Percentiles rank a stretch among this genome's conserved stretches.
Conservation (phyloP, 2,329 filamentous ascomycete genomes). For the Sclerotinia glacialis region DNA sequence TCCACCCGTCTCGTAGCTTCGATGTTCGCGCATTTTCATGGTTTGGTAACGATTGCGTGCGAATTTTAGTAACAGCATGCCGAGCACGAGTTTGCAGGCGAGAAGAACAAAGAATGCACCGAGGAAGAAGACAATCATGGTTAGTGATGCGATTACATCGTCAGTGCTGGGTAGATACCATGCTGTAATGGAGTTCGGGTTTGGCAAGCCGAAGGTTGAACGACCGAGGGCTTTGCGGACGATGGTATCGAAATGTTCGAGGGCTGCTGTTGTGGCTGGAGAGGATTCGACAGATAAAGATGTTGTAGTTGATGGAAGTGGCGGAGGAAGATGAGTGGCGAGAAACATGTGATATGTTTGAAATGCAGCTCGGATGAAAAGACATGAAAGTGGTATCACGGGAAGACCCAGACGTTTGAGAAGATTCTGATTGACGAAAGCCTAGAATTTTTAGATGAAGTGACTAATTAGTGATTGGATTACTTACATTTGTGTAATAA, state of each 20-base stretch:
- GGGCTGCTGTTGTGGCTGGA: conserved; percentile 70
- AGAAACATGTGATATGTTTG: conserved; percentile 99
- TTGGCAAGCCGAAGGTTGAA: conserved; percentile 59
- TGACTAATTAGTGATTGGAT: not conserved
- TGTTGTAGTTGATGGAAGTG: conserved; percentile 64
- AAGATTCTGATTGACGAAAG: conserved; percentile 85
- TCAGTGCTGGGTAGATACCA: conserved; percentile 51
- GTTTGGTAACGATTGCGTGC: conserved; percentile 72
- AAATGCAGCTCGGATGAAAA: conserved; percentile 90
- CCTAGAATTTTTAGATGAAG: conserved; percentile 47
- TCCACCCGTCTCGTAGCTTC: conserved; percentile 65
- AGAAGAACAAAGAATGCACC: conserved; percentile 81
- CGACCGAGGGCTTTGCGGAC: conserved; percentile 75
- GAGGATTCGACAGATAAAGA: conserved; percentile 67
- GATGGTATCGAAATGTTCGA: conserved; percentile 74
- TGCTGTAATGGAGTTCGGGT: conserved; percentile 37
- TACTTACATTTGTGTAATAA: conserved; percentile 85
- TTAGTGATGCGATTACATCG: conserved; percentile 69
- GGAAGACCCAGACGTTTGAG: conserved; percentile 87
- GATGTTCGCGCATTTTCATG: conserved; percentile 67
- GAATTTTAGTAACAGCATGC: conserved; percentile 81
- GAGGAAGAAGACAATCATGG: conserved; percentile 84
- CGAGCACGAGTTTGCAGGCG: conserved; percentile 79
- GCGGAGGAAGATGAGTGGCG: conserved; percentile 77
- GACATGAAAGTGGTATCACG: conserved; percentile 85